Conservation (phyloP, 1,139 yeast genomes). For the Yamadazyma pseudoaaseri region DNA sequence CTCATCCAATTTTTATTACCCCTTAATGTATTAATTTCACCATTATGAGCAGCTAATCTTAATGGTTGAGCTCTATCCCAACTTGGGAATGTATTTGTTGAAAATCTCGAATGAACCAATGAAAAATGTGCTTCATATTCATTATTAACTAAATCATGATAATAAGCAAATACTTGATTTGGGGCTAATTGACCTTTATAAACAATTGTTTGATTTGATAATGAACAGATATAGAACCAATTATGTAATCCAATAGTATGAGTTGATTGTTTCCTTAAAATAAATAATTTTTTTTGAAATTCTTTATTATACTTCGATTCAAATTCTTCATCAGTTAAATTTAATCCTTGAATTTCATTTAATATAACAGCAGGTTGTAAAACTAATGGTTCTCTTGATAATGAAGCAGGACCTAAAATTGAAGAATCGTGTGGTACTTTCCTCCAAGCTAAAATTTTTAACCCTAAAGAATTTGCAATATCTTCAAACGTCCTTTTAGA, state of each 20-base stretch:
- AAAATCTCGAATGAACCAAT: slow-evolving; percentile 93
- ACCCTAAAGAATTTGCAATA: slow-evolving; percentile 73
- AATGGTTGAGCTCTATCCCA: slow-evolving; percentile 99
- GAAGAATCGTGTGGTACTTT: slow-evolving; percentile 93
- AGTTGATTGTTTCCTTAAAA: slow-evolving; percentile 85
- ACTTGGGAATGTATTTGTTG: slow-evolving; percentile 97
- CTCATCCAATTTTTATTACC: slow-evolving; percentile 99
- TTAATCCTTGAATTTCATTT: slow-evolving; percentile 51
- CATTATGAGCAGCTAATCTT: slow-evolving; percentile 97
- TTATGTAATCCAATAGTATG: slow-evolving; percentile 91
- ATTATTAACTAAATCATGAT: slow-evolving; percentile 87
- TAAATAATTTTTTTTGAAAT: slow-evolving; percentile 82
- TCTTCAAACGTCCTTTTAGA: slow-evolving; percentile 77
- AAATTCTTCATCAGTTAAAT: slow-evolving; percentile 52
- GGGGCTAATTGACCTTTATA: slow-evolving; percentile 98
- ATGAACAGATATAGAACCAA: slow-evolving; percentile 96
- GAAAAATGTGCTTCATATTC: slow-evolving; percentile 96
- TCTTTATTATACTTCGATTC: slow-evolving; percentile 55
- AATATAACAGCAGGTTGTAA: slow-evolving; percentile 86
- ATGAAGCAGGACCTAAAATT: slow-evolving; percentile 91
- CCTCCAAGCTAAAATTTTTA: slow-evolving; percentile 92
- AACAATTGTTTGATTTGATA: slow-evolving; percentile 85
- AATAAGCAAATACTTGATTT: slow-evolving; percentile 90
- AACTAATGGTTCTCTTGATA: slow-evolving; percentile 88
- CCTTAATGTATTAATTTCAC: slow-evolving; percentile 95